Evolutionary conservation across 129 eudicot genomes (phyloP).

Genomic region (Solidago caesia): DNA sequence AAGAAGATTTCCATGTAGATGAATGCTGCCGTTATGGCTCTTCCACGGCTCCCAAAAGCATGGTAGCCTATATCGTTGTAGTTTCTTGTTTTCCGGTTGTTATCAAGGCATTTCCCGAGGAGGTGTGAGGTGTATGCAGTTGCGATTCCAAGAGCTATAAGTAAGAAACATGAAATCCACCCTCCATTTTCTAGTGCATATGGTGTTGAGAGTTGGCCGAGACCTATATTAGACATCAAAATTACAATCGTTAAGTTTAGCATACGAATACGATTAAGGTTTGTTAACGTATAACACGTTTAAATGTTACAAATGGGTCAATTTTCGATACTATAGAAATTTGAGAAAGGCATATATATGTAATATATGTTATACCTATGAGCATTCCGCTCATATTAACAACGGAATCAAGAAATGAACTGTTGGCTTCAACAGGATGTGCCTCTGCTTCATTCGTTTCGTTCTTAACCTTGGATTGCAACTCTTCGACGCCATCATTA

Average conservation of each 20-base stretch:
- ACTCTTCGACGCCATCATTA: not conserved
- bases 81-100: slow-evolving; percentile 56
- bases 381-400: slow-evolving; percentile 91
- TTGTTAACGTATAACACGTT: too few species aligned
- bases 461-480: slow-evolving; percentile 28
- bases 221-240: slow-evolving; percentile 42
- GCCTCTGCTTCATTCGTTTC: slow-evolving; percentile 19
- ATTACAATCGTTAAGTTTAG: not conserved
- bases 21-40: slow-evolving; percentile 51
- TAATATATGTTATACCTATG: slow-evolving; percentile 44
- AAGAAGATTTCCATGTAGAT: slow-evolving; percentile 80
- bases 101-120: slow-evolving; percentile 68
- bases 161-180: slow-evolving; percentile 67
- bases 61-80: slow-evolving; percentile 68
- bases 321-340: not conserved
- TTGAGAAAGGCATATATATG: too few species aligned
- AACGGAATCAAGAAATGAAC: slow-evolving; percentile 71
- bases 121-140: slow-evolving; percentile 66
- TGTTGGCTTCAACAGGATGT: slow-evolving; percentile 24
- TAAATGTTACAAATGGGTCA: not conserved
- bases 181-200: slow-evolving; percentile 86
- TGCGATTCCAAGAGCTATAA: slow-evolving; percentile 56
- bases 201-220: slow-evolving; percentile 87
- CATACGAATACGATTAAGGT: not conserved
- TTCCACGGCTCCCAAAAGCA: slow-evolving; percentile 68